These are phyloP conservation scores for Sphagnum fallax DNA, from an alignment of 228 moss, liverwort and hornwort genomes.

Conservation along the genomic window DNA sequence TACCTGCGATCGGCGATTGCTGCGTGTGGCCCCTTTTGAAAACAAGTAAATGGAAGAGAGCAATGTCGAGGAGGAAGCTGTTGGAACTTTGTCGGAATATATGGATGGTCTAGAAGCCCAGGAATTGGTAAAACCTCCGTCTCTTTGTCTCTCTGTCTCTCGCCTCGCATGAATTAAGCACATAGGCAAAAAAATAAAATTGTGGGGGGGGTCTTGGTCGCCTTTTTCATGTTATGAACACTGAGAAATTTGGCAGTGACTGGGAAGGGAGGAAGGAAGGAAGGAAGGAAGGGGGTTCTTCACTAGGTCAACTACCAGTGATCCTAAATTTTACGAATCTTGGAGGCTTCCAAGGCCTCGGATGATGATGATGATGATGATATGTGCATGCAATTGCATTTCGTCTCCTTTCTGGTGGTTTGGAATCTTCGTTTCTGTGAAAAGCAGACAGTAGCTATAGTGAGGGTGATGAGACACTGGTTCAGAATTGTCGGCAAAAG, in stretches of 20 bases:
- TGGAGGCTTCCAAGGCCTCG: background rate
- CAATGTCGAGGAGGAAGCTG: slow-evolving; percentile 36
- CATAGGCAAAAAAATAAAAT: background rate
- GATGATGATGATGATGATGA: background rate
- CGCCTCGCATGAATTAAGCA: background rate
- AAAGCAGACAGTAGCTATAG: too few species aligned
- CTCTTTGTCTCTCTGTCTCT: background rate
- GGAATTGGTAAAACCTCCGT: slow-evolving; percentile 43
- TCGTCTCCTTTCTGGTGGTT: background rate
- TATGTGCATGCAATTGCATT: too few species aligned
- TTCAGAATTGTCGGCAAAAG: too few species aligned
- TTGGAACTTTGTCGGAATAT: slow-evolving; percentile 58
- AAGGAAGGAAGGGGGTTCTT: background rate
- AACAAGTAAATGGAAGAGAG: slow-evolving; percentile 26
- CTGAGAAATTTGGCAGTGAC: background rate
- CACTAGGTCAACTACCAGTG: background rate
- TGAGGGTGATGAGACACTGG: too few species aligned
- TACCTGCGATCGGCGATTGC: too few species aligned
- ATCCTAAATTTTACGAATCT: background rate
- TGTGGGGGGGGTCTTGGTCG: background rate
- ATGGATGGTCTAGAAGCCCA: slow-evolving; percentile 70
- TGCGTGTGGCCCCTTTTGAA: background rate
- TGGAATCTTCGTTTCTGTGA: too few species aligned
- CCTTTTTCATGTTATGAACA: background rate
- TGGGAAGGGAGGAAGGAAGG: too few species aligned